Evolutionary conservation across 2,329 filamentous ascomycete genomes (phyloP), one percentile per base, ranked within the genome.

Genomic region (Mycosphaerella sp.): DNA sequence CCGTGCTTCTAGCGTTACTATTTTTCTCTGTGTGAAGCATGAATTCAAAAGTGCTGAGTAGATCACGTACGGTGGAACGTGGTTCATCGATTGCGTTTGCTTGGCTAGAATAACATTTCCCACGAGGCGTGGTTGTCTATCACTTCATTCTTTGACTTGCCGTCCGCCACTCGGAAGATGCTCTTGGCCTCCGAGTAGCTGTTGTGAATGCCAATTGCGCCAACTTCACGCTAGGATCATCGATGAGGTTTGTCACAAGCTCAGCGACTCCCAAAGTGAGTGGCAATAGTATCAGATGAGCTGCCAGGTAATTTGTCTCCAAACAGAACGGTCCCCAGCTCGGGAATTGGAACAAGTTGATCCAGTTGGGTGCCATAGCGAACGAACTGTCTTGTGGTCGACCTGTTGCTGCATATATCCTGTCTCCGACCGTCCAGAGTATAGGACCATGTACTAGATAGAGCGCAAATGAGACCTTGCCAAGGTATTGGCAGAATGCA

Each of bases 381-480:
- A 34, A 34, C 10, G 30, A 34, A 8, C 30, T 34, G 4, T 34
- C 30, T n/a, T 34, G 30, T 34, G 30, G 30, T 12, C 30, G 30
- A 34, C 30, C 30, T 34, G 30, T 34, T 13, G 79, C 78, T 4
- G 77, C 73, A 64, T 86, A 86, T 1, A 87, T 25, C 28, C 83
- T 71, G 61, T 86, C 80, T 1, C 80, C 82, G 0, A 84, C 44
- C 0, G 72, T 73, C 71, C 73, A 77, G 0, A 85, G 67, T 1
- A 85, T 64, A 0, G 81, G 81, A 0, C 81, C 81, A 55, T 85
- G 82, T 4, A 84, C 73, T 4, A 85, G 70, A 64, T 85, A 86
- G 3, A 85, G 67, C 0, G 76, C 71, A 60, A 78, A 86, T 0
- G 79, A 83, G 45, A 84, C 73, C 39, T 76, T 74, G 0, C 81